These are phyloP conservation scores for Solanum chilense DNA, from an alignment of 257 asterid species.

Conservation along the genomic window DNA sequence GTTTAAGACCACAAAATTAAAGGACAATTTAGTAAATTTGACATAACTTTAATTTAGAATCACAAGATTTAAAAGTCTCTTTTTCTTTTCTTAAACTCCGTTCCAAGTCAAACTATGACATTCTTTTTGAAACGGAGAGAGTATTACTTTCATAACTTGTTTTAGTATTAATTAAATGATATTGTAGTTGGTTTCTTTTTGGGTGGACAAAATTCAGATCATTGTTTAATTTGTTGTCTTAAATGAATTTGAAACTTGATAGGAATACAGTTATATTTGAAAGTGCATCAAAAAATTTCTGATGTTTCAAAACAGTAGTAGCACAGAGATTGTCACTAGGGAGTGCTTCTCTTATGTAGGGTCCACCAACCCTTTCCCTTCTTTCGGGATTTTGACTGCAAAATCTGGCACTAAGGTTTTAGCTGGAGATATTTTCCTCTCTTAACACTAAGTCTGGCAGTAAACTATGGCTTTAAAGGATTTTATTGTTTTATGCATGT, in stretches of 20 bases:
- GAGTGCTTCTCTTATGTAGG: not conserved
- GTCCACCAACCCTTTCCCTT: not conserved
- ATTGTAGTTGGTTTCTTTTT: not conserved
- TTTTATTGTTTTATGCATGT: not conserved
- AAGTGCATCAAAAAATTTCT: not conserved
- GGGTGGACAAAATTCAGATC: not conserved
- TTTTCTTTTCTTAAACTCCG: no score
- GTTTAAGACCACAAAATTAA: no score
- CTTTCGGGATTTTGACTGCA: not conserved
- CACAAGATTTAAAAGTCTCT: no score
- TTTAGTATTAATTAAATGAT: not conserved
- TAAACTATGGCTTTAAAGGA: not conserved
- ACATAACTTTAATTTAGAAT: no score
- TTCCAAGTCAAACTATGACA: no score
- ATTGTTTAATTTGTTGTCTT: not conserved
- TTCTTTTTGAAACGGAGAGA: no score
- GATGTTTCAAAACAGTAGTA: not conserved
- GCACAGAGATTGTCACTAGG: not conserved
- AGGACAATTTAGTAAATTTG: no score
- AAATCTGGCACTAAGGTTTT: not conserved
- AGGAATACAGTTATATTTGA: not conserved
- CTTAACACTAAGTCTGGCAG: not conserved
- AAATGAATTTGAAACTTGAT: not conserved
- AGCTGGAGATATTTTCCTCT: not conserved
- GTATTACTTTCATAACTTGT: not conserved